Conservation (phyloP, 495 filamentous ascomycete genomes). For the Daldinia childiae region DNA sequence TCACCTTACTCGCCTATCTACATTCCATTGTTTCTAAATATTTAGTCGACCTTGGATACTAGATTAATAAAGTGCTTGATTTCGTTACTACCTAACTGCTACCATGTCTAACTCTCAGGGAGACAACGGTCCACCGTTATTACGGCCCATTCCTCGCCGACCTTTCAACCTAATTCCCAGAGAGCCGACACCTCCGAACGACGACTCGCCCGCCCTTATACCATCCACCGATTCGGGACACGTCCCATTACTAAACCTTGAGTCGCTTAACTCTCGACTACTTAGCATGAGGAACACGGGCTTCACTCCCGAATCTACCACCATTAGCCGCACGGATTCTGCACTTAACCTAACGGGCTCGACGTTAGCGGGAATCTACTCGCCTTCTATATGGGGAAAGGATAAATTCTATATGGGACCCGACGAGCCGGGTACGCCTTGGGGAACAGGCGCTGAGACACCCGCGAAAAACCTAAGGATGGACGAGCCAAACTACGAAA, state of each 20-base stretch:
- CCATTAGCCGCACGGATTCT: slow-evolving; percentile 73
- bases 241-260: slow-evolving; percentile 37
- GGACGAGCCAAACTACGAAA: slow-evolving; percentile 44
- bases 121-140: slow-evolving; percentile 62
- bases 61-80: slow-evolving; percentile 1
- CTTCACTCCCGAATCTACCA: slow-evolving; percentile 38
- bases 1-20: background rate
- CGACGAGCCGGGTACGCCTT: slow-evolving; percentile 60
- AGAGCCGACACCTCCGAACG: slow-evolving; percentile 59
- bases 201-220: slow-evolving; percentile 60
- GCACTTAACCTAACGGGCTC: slow-evolving; percentile 87
- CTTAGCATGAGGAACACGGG: slow-evolving; percentile 46
- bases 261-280: slow-evolving; percentile 46
- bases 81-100: background rate
- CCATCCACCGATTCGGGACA: slow-evolving; percentile 48
- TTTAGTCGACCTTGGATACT: background rate
- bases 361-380: slow-evolving; percentile 91
- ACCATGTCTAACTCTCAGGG: slow-evolving; percentile 45
- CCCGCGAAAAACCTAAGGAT: slow-evolving; percentile 53
- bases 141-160: slow-evolving; percentile 78
- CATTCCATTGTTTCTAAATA: background rate
- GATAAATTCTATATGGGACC: slow-evolving; percentile 48
- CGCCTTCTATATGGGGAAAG: slow-evolving; percentile 65
- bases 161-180: slow-evolving; percentile 71
- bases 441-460: slow-evolving; percentile 77